Evolutionary conservation across 768 basidiomycete species (phyloP), one percentile per base, ranked within the genome.

Genomic region (Obba rivulosa): DNA sequence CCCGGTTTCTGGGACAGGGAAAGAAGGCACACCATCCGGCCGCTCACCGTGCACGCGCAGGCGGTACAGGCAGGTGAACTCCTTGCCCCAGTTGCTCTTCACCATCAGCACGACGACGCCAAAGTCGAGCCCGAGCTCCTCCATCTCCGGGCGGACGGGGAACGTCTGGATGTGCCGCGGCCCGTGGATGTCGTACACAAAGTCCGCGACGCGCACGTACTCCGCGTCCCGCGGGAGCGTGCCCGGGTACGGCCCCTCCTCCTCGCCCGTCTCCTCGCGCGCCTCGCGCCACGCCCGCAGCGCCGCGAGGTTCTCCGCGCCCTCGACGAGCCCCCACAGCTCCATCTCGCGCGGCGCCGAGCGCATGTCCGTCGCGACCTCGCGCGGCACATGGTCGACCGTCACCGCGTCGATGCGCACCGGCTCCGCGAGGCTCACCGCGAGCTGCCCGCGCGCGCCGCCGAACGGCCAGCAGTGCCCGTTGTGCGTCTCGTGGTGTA

Each of bases 381-480:
- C 93, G 51, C 69, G 74, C 18, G 92, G 74, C 11, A 92, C 81
- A 63, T 99, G 95, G 60, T 98, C 95, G 47, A 90, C 77, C 9
- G 91, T 92, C 43, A 99, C 69, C 55, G 82, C 81, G 14, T 72
- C 68, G 36, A 85, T 71, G 38, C 74, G 71, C 8, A 77, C 72
- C n/a, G 73, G 72, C 4, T 77, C 75, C 2, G 83, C 81, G 23
- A 99, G 80, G 31, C 74, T 72, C 24, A 99, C 83, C 4, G 91
- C 95, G 9, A 98, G 69, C 59, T 89, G 88, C 3, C 94, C 95
- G 41, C 77, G 64, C 16, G 73, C 58, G 0, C 94, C 94, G 4
- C 69, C 70, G 69, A 98, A 92, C 1, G 95, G 90, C 93, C 95
- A 99, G 67, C 95, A 99, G 48, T 85, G 77, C 3, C 96, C 95